These are phyloP conservation scores for Alternaria triticina DNA, from an alignment of 2,329 filamentous ascomycete genomes.

Conservation along the genomic window DNA sequence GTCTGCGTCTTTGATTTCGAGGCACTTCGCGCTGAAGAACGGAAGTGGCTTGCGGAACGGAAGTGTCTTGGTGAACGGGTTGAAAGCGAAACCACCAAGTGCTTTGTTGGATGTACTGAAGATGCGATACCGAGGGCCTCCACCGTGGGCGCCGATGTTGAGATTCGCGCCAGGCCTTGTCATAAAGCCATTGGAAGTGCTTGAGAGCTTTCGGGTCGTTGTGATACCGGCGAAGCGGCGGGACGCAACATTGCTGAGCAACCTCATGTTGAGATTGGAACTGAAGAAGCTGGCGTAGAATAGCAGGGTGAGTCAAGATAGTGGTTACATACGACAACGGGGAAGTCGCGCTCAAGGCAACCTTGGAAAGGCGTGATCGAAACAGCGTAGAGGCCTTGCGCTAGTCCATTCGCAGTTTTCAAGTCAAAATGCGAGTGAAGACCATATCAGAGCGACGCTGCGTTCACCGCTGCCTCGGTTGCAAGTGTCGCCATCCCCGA, in stretches of 20 bases:
- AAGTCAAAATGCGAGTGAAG: neutral
- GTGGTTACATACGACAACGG: too few relatives aligned
- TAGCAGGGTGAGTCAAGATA: too few relatives aligned
- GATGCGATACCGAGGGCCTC: neutral
- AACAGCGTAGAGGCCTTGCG: neutral
- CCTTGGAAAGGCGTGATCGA: too few relatives aligned
- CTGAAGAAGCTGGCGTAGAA: too few relatives aligned
- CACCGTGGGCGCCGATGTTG: neutral
- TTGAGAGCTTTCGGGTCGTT: neutral
- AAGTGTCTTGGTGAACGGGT: neutral
- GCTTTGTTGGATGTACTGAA: neutral
- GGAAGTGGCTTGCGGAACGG: neutral
- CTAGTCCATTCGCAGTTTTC: neutral
- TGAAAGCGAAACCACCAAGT: neutral
- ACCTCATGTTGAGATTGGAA: neutral
- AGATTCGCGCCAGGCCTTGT: neutral
- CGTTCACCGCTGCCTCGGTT: neutral
- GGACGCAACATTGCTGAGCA: neutral
- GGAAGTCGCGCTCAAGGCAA: neutral
- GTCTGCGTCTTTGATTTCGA: neutral
- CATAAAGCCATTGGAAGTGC: neutral
- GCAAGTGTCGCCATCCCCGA: neutral
- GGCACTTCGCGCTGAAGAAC: neutral
- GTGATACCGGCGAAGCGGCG: neutral
- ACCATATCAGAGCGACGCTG: too few relatives aligned